These are phyloP conservation scores for Betula pendula DNA, from an alignment of 306 rosid genomes.

Conservation along the genomic window DNA sequence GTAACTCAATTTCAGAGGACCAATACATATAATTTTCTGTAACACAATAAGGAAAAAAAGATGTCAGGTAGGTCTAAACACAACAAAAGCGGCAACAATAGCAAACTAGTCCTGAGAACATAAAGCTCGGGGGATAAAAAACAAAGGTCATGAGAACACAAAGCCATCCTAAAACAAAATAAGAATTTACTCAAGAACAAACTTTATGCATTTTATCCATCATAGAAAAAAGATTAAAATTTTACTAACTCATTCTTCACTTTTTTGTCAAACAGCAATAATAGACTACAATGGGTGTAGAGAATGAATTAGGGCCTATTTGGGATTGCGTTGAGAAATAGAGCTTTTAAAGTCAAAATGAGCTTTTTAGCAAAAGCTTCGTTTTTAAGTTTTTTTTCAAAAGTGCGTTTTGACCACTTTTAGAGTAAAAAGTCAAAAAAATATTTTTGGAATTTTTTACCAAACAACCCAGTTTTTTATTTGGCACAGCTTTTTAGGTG, in stretches of 20 bases:
- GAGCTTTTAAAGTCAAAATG: too few relatives aligned
- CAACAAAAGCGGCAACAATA: constrained; percentile 4
- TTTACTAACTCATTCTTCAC: background rate
- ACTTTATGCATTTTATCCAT: constrained; percentile 7
- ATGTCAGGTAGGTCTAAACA: constrained; percentile 12
- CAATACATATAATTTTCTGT: constrained; percentile 83
- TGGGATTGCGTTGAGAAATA: too few relatives aligned
- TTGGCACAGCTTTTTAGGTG: too few relatives aligned
- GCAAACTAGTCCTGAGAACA: background rate
- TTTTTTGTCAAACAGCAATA: background rate
- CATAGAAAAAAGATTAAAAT: background rate
- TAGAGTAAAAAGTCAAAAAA: too few relatives aligned
- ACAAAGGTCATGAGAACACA: background rate
- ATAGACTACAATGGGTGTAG: background rate
- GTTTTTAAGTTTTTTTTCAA: too few relatives aligned
- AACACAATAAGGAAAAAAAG: constrained; percentile 27
- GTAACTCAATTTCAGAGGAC: constrained; percentile 64
- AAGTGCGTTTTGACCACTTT: too few relatives aligned
- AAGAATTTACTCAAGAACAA: constrained; percentile 15
- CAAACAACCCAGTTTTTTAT: too few relatives aligned
- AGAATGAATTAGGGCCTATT: background rate
- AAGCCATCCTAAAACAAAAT: constrained; percentile 3
- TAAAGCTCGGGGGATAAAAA: background rate
- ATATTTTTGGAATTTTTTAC: too few relatives aligned
- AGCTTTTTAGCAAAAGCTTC: too few relatives aligned